These are phyloP conservation scores for Fusarium algeriense DNA, from an alignment of 2,329 filamentous ascomycete genomes.

Conservation along the genomic window DNA sequence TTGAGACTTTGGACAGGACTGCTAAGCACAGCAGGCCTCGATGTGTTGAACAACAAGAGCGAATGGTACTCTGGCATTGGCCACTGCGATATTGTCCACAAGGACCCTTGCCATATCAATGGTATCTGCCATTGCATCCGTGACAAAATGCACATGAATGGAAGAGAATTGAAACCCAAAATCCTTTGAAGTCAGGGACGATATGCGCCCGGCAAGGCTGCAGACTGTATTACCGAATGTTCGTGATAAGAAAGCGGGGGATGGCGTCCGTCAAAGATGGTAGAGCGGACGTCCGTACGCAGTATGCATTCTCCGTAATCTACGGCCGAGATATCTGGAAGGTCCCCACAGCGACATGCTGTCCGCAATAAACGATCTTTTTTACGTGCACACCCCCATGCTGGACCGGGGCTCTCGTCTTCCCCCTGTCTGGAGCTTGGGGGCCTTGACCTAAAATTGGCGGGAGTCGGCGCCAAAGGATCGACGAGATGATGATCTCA, in stretches of 20 bases:
- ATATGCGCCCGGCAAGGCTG: constrained; percentile 45
- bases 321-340: constrained; percentile 44
- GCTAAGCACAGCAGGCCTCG: constrained; percentile 6
- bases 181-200: constrained; percentile 8
- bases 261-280: constrained; percentile 35
- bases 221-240: constrained; percentile 38
- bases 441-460: constrained; percentile 44
- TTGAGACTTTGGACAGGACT: constrained; percentile 13
- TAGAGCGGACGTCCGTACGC: constrained; percentile 23
- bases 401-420: constrained; percentile 21
- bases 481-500: constrained; percentile 49
- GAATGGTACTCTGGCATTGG: constrained; percentile 18
- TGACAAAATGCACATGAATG: background rate
- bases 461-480: constrained; percentile 48
- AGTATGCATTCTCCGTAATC: constrained; percentile 37
- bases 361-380: constrained; percentile 21
- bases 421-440: constrained; percentile 36
- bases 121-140: background rate
- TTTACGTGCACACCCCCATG: constrained; percentile 38
- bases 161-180: constrained; percentile 15
- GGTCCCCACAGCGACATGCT: constrained; percentile 38
- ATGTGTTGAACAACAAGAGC: constrained; percentile 13
- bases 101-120: background rate
- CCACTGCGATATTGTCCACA: background rate
- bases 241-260: constrained; percentile 43